Evolutionary conservation across 1,284 basidiomycete genomes (phyloP), one percentile per base, ranked within the genome.

Genomic region (Lignosus rhinocerotis): DNA sequence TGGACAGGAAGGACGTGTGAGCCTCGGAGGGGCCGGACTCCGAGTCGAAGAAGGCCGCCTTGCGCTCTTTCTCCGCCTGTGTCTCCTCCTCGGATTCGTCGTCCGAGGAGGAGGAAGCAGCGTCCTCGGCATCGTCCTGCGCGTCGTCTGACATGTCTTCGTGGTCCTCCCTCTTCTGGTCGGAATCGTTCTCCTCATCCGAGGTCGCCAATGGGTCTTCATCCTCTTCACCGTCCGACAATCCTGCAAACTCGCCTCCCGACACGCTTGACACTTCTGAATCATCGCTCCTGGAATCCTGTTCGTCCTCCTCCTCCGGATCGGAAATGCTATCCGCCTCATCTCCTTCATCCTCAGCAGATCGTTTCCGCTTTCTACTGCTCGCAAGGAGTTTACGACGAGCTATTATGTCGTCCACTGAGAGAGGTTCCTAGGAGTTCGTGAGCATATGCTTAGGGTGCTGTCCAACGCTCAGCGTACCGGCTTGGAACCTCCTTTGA

Each of bases 361-460:
- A 53, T 70, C 86, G 72, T 76, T 91, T 90, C 57, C 86, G 79
- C 71, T 91, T 90, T 33, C 75, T 74, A 43, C 71, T 70, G 61
- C 67, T 63, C 63, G 70, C 72, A 66, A 76, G 69, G 55, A 80
- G 77, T 55, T 78, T 83, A 56, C 88, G 79, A 57, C 88, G 80
- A 47, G 86, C 87, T 67, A 96, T 94, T 64, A 96, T 97, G 69
- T 97, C 93, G 74, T 97, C 93, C 10, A 98, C 88, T 45, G 90
- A 93, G 49, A 97, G 84, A 14, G 90, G 87, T 69, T 84, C 79
- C 89, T 93, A 59, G 42, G 17, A 39, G 33, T 44, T 52, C 34
- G 53, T 51, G 62, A 64, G 50, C 55, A 56, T 58, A 32, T 51
- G 41, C 16, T 47, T 16, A 25, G 3, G 34, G 33, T 30, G 53